A percentile compares a stretch with the other conserved stretches of the same genome.
Evolutionary conservation across 164 flowering plant species (phyloP).

Genomic region (Stephania yunnanensis): DNA sequence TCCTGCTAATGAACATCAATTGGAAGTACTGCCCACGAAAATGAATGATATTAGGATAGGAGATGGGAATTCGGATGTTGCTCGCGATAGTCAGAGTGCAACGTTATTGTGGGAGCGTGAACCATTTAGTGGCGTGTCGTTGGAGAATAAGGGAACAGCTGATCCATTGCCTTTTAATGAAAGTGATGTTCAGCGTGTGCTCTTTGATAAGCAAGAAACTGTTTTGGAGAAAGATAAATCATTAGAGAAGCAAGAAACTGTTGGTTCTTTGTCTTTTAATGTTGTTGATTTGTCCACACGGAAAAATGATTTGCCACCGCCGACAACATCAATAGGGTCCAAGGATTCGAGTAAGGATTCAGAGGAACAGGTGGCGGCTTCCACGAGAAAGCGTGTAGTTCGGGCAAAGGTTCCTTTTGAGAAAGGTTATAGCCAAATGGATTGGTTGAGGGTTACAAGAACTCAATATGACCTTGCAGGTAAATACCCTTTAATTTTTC

Average conservation of each 20-base stretch:
- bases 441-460: slow-evolving; percentile 87
- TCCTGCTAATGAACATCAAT: slow-evolving; percentile 24
- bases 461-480: slow-evolving; percentile 98
- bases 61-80: not conserved
- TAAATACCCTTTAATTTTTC: slow-evolving; percentile 11
- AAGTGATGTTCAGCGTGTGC: slow-evolving; percentile 26
- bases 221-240: slow-evolving; percentile 19
- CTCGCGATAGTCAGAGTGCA: not conserved
- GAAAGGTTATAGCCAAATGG: slow-evolving; percentile 94
- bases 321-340: slow-evolving; percentile 15
- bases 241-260: slow-evolving; percentile 34
- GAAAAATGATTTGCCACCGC: slow-evolving; percentile 21
- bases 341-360: slow-evolving; percentile 25
- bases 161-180: no score
- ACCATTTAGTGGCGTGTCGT: no score
- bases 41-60: slow-evolving; percentile 23
- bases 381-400: slow-evolving; percentile 38
- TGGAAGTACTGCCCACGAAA: slow-evolving; percentile 32
- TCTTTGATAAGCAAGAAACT: slow-evolving; percentile 21
- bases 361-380: slow-evolving; percentile 15
- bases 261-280: slow-evolving; percentile 59
- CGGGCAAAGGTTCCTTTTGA: slow-evolving; percentile 90
- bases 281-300: slow-evolving; percentile 39
- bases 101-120: not conserved
- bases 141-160: no score